These are phyloP conservation scores for Suillus variegatus DNA, from an alignment of 768 basidiomycete genomes.

Conservation along the genomic window DNA sequence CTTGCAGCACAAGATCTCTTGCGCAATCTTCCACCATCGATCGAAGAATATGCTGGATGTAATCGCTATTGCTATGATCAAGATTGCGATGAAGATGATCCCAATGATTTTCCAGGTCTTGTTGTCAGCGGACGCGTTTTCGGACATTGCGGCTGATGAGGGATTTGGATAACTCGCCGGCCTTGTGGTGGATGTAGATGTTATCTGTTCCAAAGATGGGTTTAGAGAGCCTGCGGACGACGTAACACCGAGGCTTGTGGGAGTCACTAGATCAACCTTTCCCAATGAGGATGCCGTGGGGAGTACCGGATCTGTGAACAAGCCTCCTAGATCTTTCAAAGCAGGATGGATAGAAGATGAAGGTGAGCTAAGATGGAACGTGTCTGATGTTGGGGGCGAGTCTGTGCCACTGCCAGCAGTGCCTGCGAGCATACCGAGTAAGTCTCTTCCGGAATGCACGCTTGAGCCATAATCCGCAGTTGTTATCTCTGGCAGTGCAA, in stretches of 20 bases:
- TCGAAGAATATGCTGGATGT: constrained; percentile 70
- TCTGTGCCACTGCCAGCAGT: not conserved
- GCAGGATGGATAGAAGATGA: constrained; percentile 1
- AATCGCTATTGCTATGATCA: constrained; percentile 54
- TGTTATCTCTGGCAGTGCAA: constrained; percentile 6
- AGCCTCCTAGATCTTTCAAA: not conserved
- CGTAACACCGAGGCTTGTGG: constrained; percentile 3
- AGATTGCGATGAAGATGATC: constrained; percentile 64
- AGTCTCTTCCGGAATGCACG: constrained; percentile 7
- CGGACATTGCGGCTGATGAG: constrained; percentile 10
- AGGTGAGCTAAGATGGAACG: not conserved
- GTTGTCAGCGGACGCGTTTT: constrained; percentile 38
- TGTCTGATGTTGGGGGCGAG: not conserved
- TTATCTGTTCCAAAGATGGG: constrained; percentile 2
- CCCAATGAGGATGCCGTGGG: not conserved
- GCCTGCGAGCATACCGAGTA: constrained; percentile 21
- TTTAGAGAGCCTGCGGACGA: constrained; percentile 2
- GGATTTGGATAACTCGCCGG: constrained; percentile 9
- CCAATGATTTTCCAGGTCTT: constrained; percentile 72
- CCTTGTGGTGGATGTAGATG: constrained; percentile 2
- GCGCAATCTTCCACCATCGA: constrained; percentile 63
- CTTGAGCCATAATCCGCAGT: not conserved
- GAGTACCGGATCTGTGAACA: constrained; percentile 1
- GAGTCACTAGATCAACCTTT: not conserved
- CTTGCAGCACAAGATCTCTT: constrained; percentile 48